Evolutionary conservation across 805 yeast genomes (phyloP).

Genomic region (Teunomyces pallodes): DNA sequence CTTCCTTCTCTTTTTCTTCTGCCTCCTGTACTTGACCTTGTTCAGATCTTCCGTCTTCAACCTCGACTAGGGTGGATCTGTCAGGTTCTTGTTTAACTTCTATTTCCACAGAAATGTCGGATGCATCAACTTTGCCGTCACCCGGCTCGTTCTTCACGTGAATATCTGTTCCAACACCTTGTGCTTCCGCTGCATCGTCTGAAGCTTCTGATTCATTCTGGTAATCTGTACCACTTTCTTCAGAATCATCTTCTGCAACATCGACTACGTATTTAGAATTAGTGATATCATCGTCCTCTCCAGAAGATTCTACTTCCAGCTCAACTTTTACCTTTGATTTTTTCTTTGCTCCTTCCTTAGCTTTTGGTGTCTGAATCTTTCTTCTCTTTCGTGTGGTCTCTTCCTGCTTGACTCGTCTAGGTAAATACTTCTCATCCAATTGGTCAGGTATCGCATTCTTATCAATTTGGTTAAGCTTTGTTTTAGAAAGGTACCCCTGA

Average conservation of each 20-base stretch:
- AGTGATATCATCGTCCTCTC: not conserved
- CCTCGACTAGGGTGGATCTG: not conserved
- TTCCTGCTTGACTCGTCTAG: slow-evolving; percentile 12
- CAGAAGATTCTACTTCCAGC: slow-evolving; percentile 5
- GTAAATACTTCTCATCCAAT: slow-evolving; percentile 15
- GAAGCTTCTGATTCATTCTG: not conserved
- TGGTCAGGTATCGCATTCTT: slow-evolving; percentile 17
- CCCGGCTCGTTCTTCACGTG: slow-evolving; percentile 5
- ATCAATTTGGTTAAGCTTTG: slow-evolving; percentile 16
- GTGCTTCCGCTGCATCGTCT: not conserved
- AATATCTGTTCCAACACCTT: not conserved
- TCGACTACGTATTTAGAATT: not conserved
- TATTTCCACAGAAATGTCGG: not conserved
- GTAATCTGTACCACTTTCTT: not conserved
- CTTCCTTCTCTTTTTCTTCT: slow-evolving; percentile 9
- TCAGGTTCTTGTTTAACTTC: not conserved
- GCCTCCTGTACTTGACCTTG: slow-evolving; percentile 2
- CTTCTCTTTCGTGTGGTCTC: slow-evolving; percentile 9
- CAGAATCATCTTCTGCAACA: slow-evolving; percentile 4
- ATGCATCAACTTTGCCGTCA: not conserved
- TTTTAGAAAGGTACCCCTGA: slow-evolving; percentile 10
- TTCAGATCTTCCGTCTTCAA: slow-evolving; percentile 3
- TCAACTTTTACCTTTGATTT: slow-evolving; percentile 8
- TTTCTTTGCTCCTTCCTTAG: slow-evolving; percentile 7
- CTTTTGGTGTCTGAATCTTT: slow-evolving; percentile 6